Base-by-base conservation (phyloP, 305 asterid genomes). In the Solanum hybrid region DNA sequence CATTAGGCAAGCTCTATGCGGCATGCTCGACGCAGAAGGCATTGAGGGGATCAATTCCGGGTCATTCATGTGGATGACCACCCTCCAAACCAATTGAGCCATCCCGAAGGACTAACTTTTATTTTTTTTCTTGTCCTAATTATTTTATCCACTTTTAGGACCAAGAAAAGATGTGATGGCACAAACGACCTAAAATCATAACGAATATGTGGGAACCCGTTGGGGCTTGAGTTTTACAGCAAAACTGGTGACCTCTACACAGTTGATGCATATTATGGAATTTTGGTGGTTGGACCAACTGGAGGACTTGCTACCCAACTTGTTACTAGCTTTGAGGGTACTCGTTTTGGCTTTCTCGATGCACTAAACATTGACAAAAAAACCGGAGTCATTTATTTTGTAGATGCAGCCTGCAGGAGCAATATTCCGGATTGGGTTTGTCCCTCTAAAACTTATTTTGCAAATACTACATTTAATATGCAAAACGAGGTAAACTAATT, bases 261-360 rank as follows among this genome's bases (percentile, higher is more conserved):
- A 4, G 29, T 24, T 37, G 90, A 91, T 71, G 61, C 64, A 11
- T 91, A 64, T 69, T 34, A 9, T 64, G 92, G 92, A 1, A 35
- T 89, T 1, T 20, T 28, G 31, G 37, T 16, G 18, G 92, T 80
- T 10, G 39, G 74, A 42, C 69, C 40, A 20, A 11, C 10, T 2
- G 92, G 92, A 26, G 89, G 92, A n/a, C 40, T 24, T 11, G 91
- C 90, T 8, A 89, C 89, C 4, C 78, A 24, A 14, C 6, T 91
- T 77, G 87, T 86, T 14, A 57, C n/a, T 9, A 28, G 73, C 22
- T 75, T 88, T 3, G 81, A 71, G 4, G 92, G 89, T 11, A 33
- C 11, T 3, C 57, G 57, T 12, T 79, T 91, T 13, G 8, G 35
- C 4, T 86, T 89, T 29, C 69, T 36, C 2, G n/a, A 35, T 10